Conservation (phyloP, 257 asterid species). For the Craterostigma plantagineum region DNA sequence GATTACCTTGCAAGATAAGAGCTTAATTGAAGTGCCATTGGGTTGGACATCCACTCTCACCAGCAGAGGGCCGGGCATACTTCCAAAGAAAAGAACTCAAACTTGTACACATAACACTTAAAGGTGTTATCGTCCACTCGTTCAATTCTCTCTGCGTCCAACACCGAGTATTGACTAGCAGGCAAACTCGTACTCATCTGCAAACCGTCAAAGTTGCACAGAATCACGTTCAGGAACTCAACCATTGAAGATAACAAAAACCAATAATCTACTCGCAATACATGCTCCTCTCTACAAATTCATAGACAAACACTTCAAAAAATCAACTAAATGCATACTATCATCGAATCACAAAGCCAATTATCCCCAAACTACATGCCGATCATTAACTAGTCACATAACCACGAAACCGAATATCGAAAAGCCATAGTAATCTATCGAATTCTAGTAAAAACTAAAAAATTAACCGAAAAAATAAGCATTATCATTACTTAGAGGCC, state of each 20-base stretch:
- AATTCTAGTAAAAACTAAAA: neutral
- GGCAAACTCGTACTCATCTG: slow-evolving; percentile 95
- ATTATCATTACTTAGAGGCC: slow-evolving; percentile 41
- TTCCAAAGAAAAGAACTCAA: slow-evolving; percentile 75
- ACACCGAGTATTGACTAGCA: slow-evolving; percentile 96
- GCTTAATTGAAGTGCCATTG: slow-evolving; percentile 77
- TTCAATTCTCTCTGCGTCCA: slow-evolving; percentile 94
- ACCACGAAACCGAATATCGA: no score
- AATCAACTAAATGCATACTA: no score
- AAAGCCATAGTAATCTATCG: neutral
- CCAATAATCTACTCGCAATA: no score
- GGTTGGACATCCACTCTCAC: slow-evolving; percentile 93
- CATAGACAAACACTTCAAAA: no score
- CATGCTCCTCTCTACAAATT: no score
- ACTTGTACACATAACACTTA: slow-evolving; percentile 67
- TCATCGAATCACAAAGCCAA: no score
- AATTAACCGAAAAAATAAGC: neutral
- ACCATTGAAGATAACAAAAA: no score
- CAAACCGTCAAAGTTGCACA: slow-evolving; percentile 5
- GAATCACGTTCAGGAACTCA: no score
- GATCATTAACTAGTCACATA: no score
- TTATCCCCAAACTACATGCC: no score
- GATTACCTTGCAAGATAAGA: slow-evolving; percentile 86
- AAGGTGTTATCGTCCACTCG: slow-evolving; percentile 84
- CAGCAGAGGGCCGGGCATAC: slow-evolving; percentile 86